These are phyloP conservation scores for Suhomyces vadensis DNA, from an alignment of 805 yeast species.

Conservation along the genomic window DNA sequence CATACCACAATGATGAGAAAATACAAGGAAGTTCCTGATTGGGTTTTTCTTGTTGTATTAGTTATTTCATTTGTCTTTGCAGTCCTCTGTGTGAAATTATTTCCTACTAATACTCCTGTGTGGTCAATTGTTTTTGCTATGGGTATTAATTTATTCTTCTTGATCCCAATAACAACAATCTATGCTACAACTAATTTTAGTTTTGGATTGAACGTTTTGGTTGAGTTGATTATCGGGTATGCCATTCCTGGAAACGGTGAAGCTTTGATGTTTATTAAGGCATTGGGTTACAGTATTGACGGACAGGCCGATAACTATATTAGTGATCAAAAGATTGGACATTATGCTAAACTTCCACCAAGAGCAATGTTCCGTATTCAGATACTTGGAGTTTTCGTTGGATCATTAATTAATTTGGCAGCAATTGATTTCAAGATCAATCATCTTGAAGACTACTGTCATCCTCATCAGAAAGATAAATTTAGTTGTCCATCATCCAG, in stretches of 20 bases:
- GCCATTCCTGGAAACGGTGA: conserved; percentile 56
- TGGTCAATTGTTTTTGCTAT: conserved; percentile 59
- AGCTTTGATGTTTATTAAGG: conserved; percentile 53
- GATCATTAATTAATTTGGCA: conserved; percentile 22
- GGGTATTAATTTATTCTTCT: conserved; percentile 50
- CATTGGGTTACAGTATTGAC: conserved; percentile 36
- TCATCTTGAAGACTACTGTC: conserved; percentile 22
- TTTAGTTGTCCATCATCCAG: conserved; percentile 32
- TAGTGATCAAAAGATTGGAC: conserved; percentile 40
- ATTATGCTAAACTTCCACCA: conserved; percentile 26
- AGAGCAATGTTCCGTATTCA: conserved; percentile 26
- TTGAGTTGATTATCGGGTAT: conserved; percentile 57
- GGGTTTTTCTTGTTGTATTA: conserved; percentile 22
- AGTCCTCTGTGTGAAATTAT: conserved; percentile 31
- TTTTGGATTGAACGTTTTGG: conserved; percentile 53
- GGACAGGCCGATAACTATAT: conserved; percentile 34
- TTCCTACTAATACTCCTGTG: conserved; percentile 52
- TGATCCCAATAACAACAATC: conserved; percentile 53
- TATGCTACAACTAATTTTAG: conserved; percentile 49
- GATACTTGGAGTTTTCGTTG: conserved; percentile 20
- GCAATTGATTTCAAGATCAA: conserved; percentile 21
- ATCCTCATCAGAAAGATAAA: conserved; percentile 18
- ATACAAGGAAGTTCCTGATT: conserved; percentile 27
- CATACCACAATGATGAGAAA: conserved; percentile 26
- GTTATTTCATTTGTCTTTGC: conserved; percentile 23